phyloP scores from a whole-genome alignment of 2,329 filamentous ascomycete genomes.

The Aspergillus novoparasiticus region DNA sequence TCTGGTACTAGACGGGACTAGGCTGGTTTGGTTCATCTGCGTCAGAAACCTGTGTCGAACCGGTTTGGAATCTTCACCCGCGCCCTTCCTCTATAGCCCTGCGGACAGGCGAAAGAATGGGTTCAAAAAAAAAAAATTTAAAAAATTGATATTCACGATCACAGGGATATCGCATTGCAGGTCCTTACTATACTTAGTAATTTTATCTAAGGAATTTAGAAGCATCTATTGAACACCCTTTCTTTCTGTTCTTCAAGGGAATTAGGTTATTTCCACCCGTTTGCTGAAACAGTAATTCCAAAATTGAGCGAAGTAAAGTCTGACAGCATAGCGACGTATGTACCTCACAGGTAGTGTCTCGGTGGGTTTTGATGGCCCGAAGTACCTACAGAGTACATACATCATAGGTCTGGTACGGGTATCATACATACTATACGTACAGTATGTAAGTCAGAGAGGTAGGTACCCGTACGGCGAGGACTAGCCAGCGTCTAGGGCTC shows the following conservation, averaged over 20 bases:
- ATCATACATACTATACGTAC: slow-evolving; percentile 11
- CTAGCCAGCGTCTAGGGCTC: slow-evolving; percentile 13
- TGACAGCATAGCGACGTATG: slow-evolving; percentile 1
- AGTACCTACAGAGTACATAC: background rate
- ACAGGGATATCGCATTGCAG: background rate
- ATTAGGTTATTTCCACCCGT: background rate
- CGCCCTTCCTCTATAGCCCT: background rate
- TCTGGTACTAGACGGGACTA: slow-evolving; percentile 3
- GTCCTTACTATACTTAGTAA: background rate
- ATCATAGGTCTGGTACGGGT: background rate
- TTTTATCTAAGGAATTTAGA: too few relatives aligned
- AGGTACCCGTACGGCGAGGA: slow-evolving; percentile 11
- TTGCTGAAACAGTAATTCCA: background rate
- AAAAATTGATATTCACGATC: background rate
- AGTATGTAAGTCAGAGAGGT: slow-evolving; percentile 2
- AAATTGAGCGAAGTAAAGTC: background rate
- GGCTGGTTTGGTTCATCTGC: slow-evolving; percentile 16
- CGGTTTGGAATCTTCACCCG: slow-evolving; percentile 9
- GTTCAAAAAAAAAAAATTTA: background rate
- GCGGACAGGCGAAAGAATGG: background rate
- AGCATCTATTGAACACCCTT: background rate
- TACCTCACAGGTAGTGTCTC: background rate
- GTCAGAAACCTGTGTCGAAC: slow-evolving; percentile 21
- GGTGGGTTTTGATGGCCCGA: background rate
- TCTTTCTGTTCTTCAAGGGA: background rate